These are phyloP conservation scores for Hypoxylon rubiginosum DNA, from an alignment of 2,329 filamentous ascomycete species.

Conservation along the genomic window DNA sequence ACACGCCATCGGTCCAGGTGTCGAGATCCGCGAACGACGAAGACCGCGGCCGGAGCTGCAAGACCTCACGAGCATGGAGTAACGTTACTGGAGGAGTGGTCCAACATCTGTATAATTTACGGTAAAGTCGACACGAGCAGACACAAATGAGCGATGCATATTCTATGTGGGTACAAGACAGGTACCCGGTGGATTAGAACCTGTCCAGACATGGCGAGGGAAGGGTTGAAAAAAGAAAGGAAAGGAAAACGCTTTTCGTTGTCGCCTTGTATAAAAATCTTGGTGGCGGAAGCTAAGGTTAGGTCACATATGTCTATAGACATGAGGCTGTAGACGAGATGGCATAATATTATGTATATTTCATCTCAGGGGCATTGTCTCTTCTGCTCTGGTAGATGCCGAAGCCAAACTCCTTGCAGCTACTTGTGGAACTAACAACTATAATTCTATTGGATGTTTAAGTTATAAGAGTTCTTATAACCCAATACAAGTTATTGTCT, in stretches of 20 bases:
- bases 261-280: conserved; percentile 1
- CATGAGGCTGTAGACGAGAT: conserved; percentile 6
- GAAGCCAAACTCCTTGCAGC: no score
- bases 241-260: conserved; percentile 5
- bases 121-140: conserved; percentile 11
- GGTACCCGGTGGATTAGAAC: conserved; percentile 16
- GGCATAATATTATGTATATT: conserved; percentile 9
- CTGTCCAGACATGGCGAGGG: not conserved
- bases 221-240: conserved; percentile 1
- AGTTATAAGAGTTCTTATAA: not conserved
- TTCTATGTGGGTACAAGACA: not conserved
- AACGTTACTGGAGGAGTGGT: conserved; percentile 8
- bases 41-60: conserved; percentile 70
- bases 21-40: conserved; percentile 81
- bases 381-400: not conserved
- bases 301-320: not conserved
- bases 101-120: conserved; percentile 24
- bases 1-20: conserved; percentile 81
- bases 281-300: not conserved
- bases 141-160: conserved; percentile 4
- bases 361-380: not conserved
- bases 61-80: conserved; percentile 67
- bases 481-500: not conserved
- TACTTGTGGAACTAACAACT: not conserved
- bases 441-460: not conserved